These are phyloP conservation scores for Cercophora samala DNA, from an alignment of 495 filamentous ascomycete genomes.

Conservation along the genomic window DNA sequence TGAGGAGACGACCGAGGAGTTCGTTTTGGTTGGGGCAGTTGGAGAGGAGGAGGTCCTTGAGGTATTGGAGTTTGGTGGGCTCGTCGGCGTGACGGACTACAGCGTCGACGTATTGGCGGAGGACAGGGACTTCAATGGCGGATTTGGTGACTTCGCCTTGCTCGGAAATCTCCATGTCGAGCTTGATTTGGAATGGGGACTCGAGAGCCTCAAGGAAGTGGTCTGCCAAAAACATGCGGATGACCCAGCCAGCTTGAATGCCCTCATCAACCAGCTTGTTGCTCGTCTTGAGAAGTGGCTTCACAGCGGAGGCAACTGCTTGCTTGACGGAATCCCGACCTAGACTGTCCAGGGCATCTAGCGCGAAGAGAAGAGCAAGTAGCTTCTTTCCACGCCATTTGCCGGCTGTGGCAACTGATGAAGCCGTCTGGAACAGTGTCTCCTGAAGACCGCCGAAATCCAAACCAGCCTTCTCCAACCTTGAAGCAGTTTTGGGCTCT, in stretches of 20 bases:
- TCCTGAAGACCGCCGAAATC: constrained; percentile 17
- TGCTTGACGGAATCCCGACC: constrained; percentile 16
- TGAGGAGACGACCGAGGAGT: constrained; percentile 18
- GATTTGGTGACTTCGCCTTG: not conserved
- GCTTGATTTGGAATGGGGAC: constrained; percentile 22
- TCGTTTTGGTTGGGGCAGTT: constrained; percentile 7
- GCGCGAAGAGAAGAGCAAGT: constrained; percentile 20
- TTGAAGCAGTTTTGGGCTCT: constrained; percentile 15
- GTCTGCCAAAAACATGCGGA: constrained; percentile 38
- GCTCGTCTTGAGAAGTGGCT: constrained; percentile 30
- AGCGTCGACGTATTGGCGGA: constrained; percentile 29
- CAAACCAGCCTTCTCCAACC: constrained; percentile 19
- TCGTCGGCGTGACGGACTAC: constrained; percentile 25
- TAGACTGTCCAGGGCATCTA: constrained; percentile 23
- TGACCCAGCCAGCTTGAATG: constrained; percentile 36
- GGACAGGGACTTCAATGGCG: constrained; percentile 8
- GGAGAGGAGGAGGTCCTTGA: constrained; percentile 23
- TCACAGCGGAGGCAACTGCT: constrained; percentile 8
- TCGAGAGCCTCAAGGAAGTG: constrained; percentile 25
- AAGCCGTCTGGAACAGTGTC: constrained; percentile 16
- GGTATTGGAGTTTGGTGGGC: constrained; percentile 27
- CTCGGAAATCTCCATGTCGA: constrained; percentile 1
- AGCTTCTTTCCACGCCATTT: constrained; percentile 20
- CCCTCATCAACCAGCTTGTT: constrained; percentile 28
- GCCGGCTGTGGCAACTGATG: constrained; percentile 9